Base-by-base conservation (phyloP, 306 rosid genomes). In the Rubus idaeus region DNA sequence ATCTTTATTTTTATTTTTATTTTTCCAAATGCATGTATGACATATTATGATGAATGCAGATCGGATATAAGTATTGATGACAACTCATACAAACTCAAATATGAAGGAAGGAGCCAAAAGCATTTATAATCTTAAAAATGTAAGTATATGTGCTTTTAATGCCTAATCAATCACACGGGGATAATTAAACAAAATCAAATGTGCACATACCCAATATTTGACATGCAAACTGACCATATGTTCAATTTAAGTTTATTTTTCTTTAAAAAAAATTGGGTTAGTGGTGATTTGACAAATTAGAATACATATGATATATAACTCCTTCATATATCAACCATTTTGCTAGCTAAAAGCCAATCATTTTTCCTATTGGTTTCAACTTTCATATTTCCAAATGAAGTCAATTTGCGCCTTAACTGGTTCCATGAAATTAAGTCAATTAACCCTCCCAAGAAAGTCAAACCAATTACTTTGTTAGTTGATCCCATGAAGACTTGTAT, bases 331-430 rank as follows among this genome's bases (percentile, higher is more conserved):
- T 18, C n/a, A 11, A 37, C 41, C 6, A 8, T 16, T 40, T 41
- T 70, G 18, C 12, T 46, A 2, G 18, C 12, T 46, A 2, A 49
- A 64, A 72, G 77, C 55, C 82, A 70, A 70, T 46, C 9, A 18
- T 39, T 3, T 61, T 3, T 6, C 26, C 40, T 0, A 51, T 57
- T 18, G 20, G 35, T 70, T 50, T 46, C n/a, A 8, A 30, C 20
- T 21, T 46, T 18, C 40, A 12, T n/a, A 26, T 5, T 49, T 10
- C 56, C 7, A 23, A 21, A 18, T 3, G 17, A 23, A 51, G 73
- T 63, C 72, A 17, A 50, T 40, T 72, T 3, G 55, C 7, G 14
- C 68, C 30, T 40, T 58, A 58, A 58, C 5, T 61, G 56, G n/a
- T 77, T 76, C 62, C 7, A 58, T 23, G 30, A 58, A 58, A 57